Conservation (phyloP, 352 stramenopile species). For the Globisporangium camurandrum region DNA sequence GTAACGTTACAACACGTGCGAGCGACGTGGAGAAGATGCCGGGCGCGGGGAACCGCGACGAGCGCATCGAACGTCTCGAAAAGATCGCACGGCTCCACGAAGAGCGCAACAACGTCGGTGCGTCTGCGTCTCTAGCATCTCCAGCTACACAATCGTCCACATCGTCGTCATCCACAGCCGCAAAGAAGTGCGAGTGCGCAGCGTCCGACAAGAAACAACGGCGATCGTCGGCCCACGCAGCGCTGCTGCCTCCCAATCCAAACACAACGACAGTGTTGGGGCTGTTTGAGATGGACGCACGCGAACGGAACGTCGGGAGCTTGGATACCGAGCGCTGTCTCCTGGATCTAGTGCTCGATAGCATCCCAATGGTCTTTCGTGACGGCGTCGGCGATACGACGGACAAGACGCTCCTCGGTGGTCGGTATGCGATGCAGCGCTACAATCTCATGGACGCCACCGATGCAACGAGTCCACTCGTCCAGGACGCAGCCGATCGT, state of each 20-base stretch:
- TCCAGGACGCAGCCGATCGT: slow-evolving; percentile 56
- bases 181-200: slow-evolving; percentile 12
- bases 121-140: slow-evolving; percentile 12
- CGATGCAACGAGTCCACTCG: slow-evolving; percentile 33
- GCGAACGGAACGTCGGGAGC: slow-evolving; percentile 64
- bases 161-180: background rate
- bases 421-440: slow-evolving; percentile 69
- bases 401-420: slow-evolving; percentile 80
- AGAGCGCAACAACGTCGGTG: slow-evolving; percentile 51
- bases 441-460: slow-evolving; percentile 62
- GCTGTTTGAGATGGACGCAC: slow-evolving; percentile 72
- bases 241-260: slow-evolving; percentile 7
- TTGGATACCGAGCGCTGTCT: slow-evolving; percentile 74
- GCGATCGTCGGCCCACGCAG: slow-evolving; percentile 16
- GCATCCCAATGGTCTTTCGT: slow-evolving; percentile 81
- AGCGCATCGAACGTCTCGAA: slow-evolving; percentile 60
- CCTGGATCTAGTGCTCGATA: slow-evolving; percentile 76
- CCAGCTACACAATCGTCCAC: background rate
- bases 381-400: slow-evolving; percentile 81
- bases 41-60: slow-evolving; percentile 48
- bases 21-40: slow-evolving; percentile 69
- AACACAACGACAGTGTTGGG: slow-evolving; percentile 47
- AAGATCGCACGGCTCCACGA: slow-evolving; percentile 56
- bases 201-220: slow-evolving; percentile 9
- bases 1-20: slow-evolving; percentile 18